phyloP scores from a whole-genome alignment of 257 asterid genomes.

The Ilex asprella region DNA sequence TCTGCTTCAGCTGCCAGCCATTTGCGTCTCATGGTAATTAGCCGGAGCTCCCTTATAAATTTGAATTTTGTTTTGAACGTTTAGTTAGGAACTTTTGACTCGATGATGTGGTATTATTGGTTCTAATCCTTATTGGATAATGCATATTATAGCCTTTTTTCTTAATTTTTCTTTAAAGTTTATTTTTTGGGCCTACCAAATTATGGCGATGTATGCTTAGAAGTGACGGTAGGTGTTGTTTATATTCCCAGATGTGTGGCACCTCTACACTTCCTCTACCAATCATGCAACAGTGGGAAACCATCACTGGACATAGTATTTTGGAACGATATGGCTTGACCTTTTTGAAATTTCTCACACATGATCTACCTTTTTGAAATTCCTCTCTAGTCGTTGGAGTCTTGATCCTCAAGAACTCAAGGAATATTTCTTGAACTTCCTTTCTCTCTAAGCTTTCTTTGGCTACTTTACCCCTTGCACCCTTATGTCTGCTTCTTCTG shows the following conservation, averaged over 20 bases:
- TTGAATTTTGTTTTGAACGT: not conserved
- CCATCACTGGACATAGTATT: slow-evolving; percentile 77
- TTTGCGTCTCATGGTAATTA: slow-evolving; percentile 89
- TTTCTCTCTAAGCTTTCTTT: too few relatives aligned
- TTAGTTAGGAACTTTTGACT: not conserved
- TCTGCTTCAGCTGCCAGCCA: slow-evolving; percentile 72
- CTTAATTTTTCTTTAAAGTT: too few relatives aligned
- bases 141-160: too few relatives aligned
- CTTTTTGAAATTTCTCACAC: too few relatives aligned
- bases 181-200: not conserved
- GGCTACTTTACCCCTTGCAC: too few relatives aligned
- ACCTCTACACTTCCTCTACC: slow-evolving; percentile 99
- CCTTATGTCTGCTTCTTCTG: too few relatives aligned
- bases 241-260: slow-evolving; percentile 76
- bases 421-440: too few relatives aligned
- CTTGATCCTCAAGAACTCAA: too few relatives aligned
- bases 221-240: slow-evolving; percentile 9
- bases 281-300: slow-evolving; percentile 92
- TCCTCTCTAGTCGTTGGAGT: too few relatives aligned
- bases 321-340: slow-evolving; percentile 98
- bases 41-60: slow-evolving; percentile 6
- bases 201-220: not conserved
- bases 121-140: not conserved
- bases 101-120: not conserved
- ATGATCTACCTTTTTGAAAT: too few relatives aligned